Base-by-base conservation (phyloP, 1,284 basidiomycete genomes). In the Ustilago hordei region DNA sequence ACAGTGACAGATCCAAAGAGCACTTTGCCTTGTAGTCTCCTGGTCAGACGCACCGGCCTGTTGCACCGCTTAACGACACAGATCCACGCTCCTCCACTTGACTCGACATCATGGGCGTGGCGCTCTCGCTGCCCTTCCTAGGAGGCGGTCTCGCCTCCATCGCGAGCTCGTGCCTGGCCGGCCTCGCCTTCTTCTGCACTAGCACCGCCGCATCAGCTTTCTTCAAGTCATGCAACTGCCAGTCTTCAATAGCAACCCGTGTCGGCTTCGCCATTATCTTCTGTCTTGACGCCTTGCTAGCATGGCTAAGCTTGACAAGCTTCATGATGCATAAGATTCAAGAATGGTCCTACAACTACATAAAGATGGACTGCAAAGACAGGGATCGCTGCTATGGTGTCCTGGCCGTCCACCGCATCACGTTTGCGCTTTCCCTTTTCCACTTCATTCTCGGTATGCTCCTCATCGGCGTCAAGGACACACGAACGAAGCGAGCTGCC, bases 161-260 rank as follows among this genome's bases (percentile, higher is more conserved):
- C 34, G 79, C 81, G 38, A 81, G 83, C 34, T 84, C 85, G 4
- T 85, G 84, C 50, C 60, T 86, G 6, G 80, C 81, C n/a, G 86
- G 86, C 11, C 59, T 86, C 12, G 86, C 86, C n/a, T 87, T 86
- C 79, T 85, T 86, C 75, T 88, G 85, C 86, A 93, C 93, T 8
- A 93, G 92, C 55, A 93, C 92, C 43, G 93, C 93, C 82, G 95
- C 95, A 11, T 95, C 94, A 41, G 96, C 98, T 89, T 94, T 99
- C 88, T 97, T 92, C 90, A 97, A 97, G 89, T 95, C 94, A 64
- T 99, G 96, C 88, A 98, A 98, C 87, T 99, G 96, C 88, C 98
- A 98, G 86, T 97, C 95, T 11, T 97, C 95, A 0, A 98, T 99
- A 79, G 96, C 96, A 0, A 99, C 96, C 41, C 92, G 96, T 83